Evolutionary conservation across 23 red algal species (phyloP).

Genomic region (Chondrus crispus): DNA sequence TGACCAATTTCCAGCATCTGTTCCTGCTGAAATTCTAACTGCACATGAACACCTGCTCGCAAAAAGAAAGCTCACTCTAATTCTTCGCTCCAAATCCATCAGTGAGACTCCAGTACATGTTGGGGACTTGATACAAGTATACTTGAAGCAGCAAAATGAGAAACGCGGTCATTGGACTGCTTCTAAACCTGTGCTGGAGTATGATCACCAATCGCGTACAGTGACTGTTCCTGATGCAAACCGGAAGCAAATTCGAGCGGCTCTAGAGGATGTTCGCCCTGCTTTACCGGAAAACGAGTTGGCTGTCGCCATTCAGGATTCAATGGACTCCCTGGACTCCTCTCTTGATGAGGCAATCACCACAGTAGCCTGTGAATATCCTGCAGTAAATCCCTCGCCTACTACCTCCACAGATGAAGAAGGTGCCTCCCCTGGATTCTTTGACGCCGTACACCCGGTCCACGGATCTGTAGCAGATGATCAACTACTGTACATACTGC

Average conservation of each 20-base stretch:
- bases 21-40: background rate
- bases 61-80: constrained; percentile 26
- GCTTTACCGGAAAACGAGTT: background rate
- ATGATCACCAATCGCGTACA: background rate
- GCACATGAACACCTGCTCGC: constrained; percentile 3
- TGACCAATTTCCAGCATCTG: background rate
- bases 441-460: too few relatives aligned
- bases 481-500: too few relatives aligned
- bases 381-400: background rate
- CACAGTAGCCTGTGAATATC: background rate
- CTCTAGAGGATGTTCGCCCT: constrained; percentile 9
- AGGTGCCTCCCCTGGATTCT: too few relatives aligned
- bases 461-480: too few relatives aligned
- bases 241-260: background rate
- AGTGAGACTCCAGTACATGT: background rate
- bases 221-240: background rate
- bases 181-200: background rate
- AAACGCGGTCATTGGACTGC: background rate
- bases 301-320: constrained; percentile 16
- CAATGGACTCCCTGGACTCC: background rate
- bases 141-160: background rate
- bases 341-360: background rate
- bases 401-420: background rate
- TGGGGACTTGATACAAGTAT: constrained; percentile 22
- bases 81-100: background rate